These are phyloP conservation scores for Alnus glutinosa DNA, from an alignment of 306 rosid species.

Conservation along the genomic window DNA sequence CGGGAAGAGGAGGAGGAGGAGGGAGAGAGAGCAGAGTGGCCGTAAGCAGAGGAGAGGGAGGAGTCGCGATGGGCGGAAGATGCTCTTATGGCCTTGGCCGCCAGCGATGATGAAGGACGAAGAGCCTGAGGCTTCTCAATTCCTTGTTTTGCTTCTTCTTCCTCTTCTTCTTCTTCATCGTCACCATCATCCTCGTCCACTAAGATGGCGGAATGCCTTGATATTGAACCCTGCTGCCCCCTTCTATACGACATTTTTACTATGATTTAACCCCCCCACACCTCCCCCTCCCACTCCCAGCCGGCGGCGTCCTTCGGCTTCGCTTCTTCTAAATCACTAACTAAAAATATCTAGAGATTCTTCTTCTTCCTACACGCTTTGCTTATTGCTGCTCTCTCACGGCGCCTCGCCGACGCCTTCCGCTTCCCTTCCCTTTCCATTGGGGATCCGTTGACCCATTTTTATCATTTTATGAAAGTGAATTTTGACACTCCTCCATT, in stretches of 20 bases:
- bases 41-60: conserved; percentile 88
- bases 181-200: neutral
- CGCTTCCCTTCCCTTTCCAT: no score
- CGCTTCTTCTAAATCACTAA: neutral
- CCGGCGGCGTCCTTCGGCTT: neutral
- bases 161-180: conserved; percentile 25
- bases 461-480: neutral
- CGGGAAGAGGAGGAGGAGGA: conserved; percentile 35
- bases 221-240: conserved; percentile 43
- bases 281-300: neutral
- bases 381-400: neutral
- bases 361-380: neutral
- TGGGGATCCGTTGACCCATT: conserved; percentile 1
- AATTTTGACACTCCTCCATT: no score
- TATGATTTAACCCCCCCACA: neutral
- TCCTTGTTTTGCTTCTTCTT: conserved; percentile 15
- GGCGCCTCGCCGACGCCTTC: conserved; percentile 11
- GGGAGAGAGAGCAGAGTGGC: conserved; percentile 43
- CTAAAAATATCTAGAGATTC: no score
- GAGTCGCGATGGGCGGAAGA: conserved; percentile 89
- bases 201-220: conserved; percentile 31
- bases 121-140: conserved; percentile 33
- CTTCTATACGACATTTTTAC: conserved; percentile 70
- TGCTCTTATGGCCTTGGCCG: conserved; percentile 91
- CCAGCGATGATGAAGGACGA: conserved; percentile 63